Evolutionary conservation across 306 rosid species (phyloP), one percentile per base, ranked within the genome.

Genomic region (Trifolium dubium): DNA sequence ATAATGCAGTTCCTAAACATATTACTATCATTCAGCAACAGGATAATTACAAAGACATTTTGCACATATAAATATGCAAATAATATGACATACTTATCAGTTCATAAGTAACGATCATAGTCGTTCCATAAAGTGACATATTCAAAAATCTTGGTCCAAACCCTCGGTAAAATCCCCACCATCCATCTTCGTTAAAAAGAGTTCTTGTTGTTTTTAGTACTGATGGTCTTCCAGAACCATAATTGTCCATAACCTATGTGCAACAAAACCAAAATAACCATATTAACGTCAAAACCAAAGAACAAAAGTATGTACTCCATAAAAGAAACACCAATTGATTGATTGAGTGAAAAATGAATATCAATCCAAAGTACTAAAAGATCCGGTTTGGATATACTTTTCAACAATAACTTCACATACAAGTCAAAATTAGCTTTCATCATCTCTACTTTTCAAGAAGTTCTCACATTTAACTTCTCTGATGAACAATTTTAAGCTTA

Each of bases 161-260:
- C 5, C 98, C 98, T 73, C 95, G 62, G 73, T 92, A 92, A 81
- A 90, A 90, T 5, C 98, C 98, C 95, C 89, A 29, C 96, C 96
- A 90, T 15, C 98, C 98, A 86, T 90, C 92, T 82, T 90, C 96
- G 82, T 79, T 77, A 17, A 90, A 75, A 56, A 90, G 95, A 12
- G 74, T 61, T 74, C 82, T 88, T 73, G 92, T 31, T 11, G 98
- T 88, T 87, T 90, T 92, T 69, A 88, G 17, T 46, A 90, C 90
- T 8, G 96, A 88, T 43, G 98, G 96, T 80, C 96, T 86, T 79
- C 96, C 98, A 67, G 31, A 73, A 49, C 89, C 94, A 59, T 77
- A 87, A 73, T 90, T 73, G 78, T 90, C 98, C 81, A 92, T 90
- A 72, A 92, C 98, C 96, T 90, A 72, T 2, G 40, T 66, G 39